Evolutionary conservation across 2,329 filamentous ascomycete genomes (phyloP), one percentile per base, ranked within the genome.

Genomic region (Raffaelea ambrosiae): DNA sequence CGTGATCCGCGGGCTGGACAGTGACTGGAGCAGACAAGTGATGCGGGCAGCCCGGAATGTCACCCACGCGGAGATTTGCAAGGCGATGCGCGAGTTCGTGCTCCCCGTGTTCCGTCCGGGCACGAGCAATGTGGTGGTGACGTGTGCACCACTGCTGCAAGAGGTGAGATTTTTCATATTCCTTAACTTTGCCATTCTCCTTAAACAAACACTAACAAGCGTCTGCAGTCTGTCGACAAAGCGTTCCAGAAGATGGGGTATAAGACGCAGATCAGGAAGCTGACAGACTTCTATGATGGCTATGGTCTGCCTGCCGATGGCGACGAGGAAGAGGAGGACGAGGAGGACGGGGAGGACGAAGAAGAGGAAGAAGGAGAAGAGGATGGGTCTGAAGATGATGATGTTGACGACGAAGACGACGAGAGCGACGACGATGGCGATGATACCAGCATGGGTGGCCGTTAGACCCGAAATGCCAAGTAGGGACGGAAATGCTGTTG

Each of bases 241-340:
- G 82, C 84, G 2, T 87, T 97, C 58, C 75, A 80, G 55, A 71
- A 70, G 1, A 82, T 81, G 48, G 89, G 89, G 0, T 98, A 95
- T 71, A 83, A 83, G 62, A 84, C 85, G 0, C 77, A 87, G 60
- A 75, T 86, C 36, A 83, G 83, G 60, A 73, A 83, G 23, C 72
- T 97, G 44, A 80, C 82, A 39, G 77, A 86, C 58, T 97, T 95
- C 64, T 81, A 94, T 63, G 88, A 96, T 54, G 87, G 89, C 59
- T 97, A 97, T 61, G 91, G 91, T 1, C 67, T 96, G 42, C 76
- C 85, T 62, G 74, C 73, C 3, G 72, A 70, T 2, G 77, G 75
- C 3, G 80, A 74, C 0, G 77, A 79, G 4, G 80, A 79, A 3
- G 77, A 86, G 62, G 74, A 74, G 2, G 73, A 71, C 3, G 76